Base-by-base conservation (phyloP, 2,329 filamentous ascomycete genomes). In the Sclerotinia spermophila region DNA sequence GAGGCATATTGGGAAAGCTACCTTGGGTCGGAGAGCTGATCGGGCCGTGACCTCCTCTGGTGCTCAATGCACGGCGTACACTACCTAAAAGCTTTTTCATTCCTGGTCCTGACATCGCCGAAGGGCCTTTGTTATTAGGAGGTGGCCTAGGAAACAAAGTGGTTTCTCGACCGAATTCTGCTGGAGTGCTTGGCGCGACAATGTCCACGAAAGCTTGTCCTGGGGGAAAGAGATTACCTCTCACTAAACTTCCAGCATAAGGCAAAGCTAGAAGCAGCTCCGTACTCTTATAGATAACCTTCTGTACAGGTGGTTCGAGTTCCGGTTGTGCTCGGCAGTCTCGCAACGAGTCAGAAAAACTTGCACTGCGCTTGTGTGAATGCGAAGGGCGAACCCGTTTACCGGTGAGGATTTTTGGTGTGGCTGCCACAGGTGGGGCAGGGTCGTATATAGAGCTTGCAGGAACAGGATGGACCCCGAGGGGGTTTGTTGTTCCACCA, bases 11-110 rank as follows among this genome's bases (percentile, higher is more conserved):
- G 66, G 77, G 75, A 68, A 76, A 78, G 56, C 77, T 79, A 35
- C 79, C 80, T 55, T 78, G 77, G 27, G 79, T 78, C 30, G 81
- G 79, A 24, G 80, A 79, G 66, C 79, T 69, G 40, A 73, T 75
- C 8, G 74, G 71, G 66, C 67, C 74, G 40, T 72, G 69, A 19
- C 72, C 75, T 42, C 72, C 73, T 69, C 73, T 76, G 21, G 85
- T 92, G 78, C 93, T 93, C 64, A 97, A 81, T 8, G 90, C 94
- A 73, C 93, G 89, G 27, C 94, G 91, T 51, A 98, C 92, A 73
- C 92, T 95, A 10, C 94, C 92, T 66, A 99, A 86, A 0, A 98
- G 86, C 75, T 90, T 96, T 80, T 90, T 94, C 85, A 97, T 92
- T 3, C 92, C 93, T 44, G 91, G 90, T 61, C 87, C 85, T 15